Evolutionary conservation across 495 filamentous ascomycete species (phyloP).

Genomic region (Penicillium dipodomyicola): DNA sequence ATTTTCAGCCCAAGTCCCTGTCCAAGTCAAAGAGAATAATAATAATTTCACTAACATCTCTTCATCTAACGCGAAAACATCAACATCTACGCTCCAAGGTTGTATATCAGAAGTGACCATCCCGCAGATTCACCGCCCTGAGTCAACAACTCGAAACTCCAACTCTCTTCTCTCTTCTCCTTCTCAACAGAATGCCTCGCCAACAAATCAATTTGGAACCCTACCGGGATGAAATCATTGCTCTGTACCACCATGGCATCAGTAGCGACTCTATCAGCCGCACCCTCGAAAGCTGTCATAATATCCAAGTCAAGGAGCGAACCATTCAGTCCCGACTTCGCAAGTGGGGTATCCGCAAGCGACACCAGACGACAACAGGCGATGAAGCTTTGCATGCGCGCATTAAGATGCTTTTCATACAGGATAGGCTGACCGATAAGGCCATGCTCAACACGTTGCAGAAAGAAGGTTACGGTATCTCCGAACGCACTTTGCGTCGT

Average conservation of each 20-base stretch:
- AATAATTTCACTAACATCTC: not conserved
- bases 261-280: constrained; percentile 32
- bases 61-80: not conserved
- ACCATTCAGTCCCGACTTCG: constrained; percentile 31
- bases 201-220: constrained; percentile 34
- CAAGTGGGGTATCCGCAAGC: constrained; percentile 34
- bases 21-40: not conserved
- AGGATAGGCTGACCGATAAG: constrained; percentile 30
- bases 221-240: constrained; percentile 29
- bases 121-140: constrained; percentile 25
- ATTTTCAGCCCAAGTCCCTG: not conserved
- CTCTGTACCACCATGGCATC: constrained; percentile 26
- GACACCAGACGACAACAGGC: constrained; percentile 28
- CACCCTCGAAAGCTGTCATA: constrained; percentile 26
- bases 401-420: constrained; percentile 27
- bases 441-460: constrained; percentile 29
- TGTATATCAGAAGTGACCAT: constrained; percentile 6
- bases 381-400: constrained; percentile 29
- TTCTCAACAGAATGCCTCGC: constrained; percentile 22
- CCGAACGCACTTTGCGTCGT: constrained; percentile 27
- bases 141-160: not conserved
- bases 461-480: constrained; percentile 31
- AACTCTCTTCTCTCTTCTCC: constrained; percentile 1
- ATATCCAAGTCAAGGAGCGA: constrained; percentile 31
- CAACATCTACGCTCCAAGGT: not conserved